These are phyloP conservation scores for Ganoderma lingzhi DNA, from an alignment of 1,284 basidiomycete genomes.

Conservation along the genomic window DNA sequence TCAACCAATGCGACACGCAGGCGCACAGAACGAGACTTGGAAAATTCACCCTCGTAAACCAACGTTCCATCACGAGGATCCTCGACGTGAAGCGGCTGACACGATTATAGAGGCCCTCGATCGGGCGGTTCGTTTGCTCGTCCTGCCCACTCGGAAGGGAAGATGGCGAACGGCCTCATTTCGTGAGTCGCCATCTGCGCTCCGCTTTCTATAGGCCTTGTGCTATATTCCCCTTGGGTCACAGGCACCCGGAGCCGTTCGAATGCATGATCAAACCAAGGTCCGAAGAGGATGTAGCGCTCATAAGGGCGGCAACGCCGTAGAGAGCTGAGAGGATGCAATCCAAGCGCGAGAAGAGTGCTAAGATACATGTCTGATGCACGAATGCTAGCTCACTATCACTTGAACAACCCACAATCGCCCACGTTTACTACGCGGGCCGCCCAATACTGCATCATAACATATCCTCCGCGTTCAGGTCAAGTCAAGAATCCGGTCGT, in stretches of 20 bases:
- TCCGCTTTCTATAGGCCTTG: background rate
- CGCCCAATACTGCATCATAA: background rate
- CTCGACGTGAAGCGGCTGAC: background rate
- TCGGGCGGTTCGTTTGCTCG: background rate
- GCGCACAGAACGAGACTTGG: too few species aligned
- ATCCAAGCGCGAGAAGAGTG: background rate
- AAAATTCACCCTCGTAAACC: background rate
- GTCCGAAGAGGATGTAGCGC: conserved; percentile 1
- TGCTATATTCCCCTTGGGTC: background rate
- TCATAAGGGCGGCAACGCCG: background rate
- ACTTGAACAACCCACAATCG: background rate
- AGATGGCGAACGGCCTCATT: conserved; percentile 16
- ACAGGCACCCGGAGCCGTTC: conserved; percentile 18
- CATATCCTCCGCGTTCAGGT: background rate
- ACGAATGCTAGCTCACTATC: background rate
- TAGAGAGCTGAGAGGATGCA: background rate
- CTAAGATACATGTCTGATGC: background rate
- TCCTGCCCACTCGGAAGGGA: conserved; percentile 11
- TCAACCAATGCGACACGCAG: background rate
- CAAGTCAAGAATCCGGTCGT: conserved; percentile 25
- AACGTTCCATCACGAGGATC: background rate
- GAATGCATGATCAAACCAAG: conserved; percentile 17
- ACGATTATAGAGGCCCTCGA: background rate
- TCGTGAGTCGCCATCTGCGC: conserved; percentile 6
- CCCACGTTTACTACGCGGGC: background rate